Base-by-base conservation (phyloP, 1,284 basidiomycete species). In the Boletus subluridellus region DNA sequence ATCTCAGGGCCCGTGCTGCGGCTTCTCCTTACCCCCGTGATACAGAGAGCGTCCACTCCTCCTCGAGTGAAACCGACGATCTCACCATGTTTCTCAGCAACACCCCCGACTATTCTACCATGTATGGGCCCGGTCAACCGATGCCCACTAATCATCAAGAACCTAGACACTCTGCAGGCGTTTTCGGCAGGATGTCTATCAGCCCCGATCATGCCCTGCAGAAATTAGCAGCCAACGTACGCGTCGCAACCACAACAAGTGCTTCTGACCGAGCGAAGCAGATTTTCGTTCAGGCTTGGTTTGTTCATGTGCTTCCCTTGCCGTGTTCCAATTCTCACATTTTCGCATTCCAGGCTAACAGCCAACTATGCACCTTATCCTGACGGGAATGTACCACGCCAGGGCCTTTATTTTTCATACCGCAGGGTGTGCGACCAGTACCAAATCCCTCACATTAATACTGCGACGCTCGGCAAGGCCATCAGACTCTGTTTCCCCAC, bases 391-490 rank as follows among this genome's bases (percentile, higher is more conserved):
- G 92, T 94, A 66, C 86, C 89, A 61, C 82, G 92, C 68, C 87
- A 95, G 75, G 85, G 90, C 52, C 82, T 96, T 55, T 96, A 95
- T 76, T 92, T 93, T 70, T 94, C 92, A 44, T 96, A 95, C 77
- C 85, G 94, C 63, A 82, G 91, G 60, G 87, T 94, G 57, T 95
- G 93, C 75, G 90, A 92, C 76, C 86, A 90, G 74, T 92, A 94
- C 75, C 87, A 89, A 53, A 92, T 94, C 64, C 90, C 90, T 60
- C 91, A 94, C 69, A 93, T 95, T 78, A 96, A 95, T 78, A 93
- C 94, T 45, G 94, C 94, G 61, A 94, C 93, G 5, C 82, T 96
- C 66, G 94, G 94, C 63, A 96, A 97, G 76, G 93, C 93, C 52
- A 94, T 97, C 68, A 82, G 93, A 62, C 84, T 91, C 57, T 94